Evolutionary conservation across 2,329 filamentous ascomycete species (phyloP).

Genomic region (Microthyrium microscopicum): DNA sequence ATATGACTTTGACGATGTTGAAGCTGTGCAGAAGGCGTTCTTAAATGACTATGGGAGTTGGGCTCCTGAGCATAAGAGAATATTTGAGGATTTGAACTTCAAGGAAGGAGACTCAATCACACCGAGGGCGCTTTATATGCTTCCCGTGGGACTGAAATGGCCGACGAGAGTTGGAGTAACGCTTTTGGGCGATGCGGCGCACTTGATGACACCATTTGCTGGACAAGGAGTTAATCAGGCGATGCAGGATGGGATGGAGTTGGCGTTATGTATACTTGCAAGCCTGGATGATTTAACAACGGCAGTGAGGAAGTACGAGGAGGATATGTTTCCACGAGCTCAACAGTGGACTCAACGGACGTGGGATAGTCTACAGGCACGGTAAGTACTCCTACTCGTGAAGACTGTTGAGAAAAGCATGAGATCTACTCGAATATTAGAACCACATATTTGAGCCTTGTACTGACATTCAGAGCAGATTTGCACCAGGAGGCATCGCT

Average conservation of each 20-base stretch:
- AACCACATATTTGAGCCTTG: too few relatives aligned
- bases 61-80: slow-evolving; percentile 21
- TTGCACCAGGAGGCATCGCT: too few relatives aligned
- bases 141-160: slow-evolving; percentile 36
- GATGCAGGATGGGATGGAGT: slow-evolving; percentile 35
- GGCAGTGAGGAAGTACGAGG: slow-evolving; percentile 3
- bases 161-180: slow-evolving; percentile 31
- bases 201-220: slow-evolving; percentile 41
- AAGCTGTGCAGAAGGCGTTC: slow-evolving; percentile 23
- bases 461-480: too few relatives aligned
- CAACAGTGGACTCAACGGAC: slow-evolving; percentile 3
- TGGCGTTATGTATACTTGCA: slow-evolving; percentile 18
- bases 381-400: too few relatives aligned
- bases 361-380: neutral
- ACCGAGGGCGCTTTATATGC: slow-evolving; percentile 31
- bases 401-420: too few relatives aligned
- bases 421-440: too few relatives aligned
- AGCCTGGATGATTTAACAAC: neutral
- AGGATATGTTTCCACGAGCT: slow-evolving; percentile 4
- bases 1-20: slow-evolving; percentile 24
- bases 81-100: slow-evolving; percentile 20
- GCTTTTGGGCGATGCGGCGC: slow-evolving; percentile 42
- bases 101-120: slow-evolving; percentile 24
- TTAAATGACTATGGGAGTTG: slow-evolving; percentile 25
- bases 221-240: slow-evolving; percentile 44